Base-by-base conservation (phyloP, 805 yeast species). In the Nadsonia fulvescens region DNA sequence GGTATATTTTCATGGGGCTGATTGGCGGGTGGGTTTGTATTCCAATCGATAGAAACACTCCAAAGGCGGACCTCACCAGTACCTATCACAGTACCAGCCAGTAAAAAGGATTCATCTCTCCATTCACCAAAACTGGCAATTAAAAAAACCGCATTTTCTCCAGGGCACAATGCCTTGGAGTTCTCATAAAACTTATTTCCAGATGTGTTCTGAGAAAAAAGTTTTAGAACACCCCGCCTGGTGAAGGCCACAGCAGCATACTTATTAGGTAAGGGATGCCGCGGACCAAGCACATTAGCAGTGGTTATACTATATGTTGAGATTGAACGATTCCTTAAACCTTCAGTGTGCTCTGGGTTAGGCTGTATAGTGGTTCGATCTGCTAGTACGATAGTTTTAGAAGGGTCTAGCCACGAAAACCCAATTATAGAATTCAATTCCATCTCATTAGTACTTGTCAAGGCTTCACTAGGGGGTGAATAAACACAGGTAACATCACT, bases 401-500 rank as follows among this genome's bases (percentile, higher is more conserved):
- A 79, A n/a, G 65, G 52, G 22, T 66, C 67, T 14, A 81, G 56
- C 93, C 93, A 81, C 37, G 64, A 63, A 44, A 73, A 61, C 0
- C 71, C 66, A 8, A 65, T 55, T 5, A 58, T 39, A 31, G 39
- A 39, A 23, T 30, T 47, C 31, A 30, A 45, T 34, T 33, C 49
- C 17, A 28, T 32, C 7, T n/a, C n/a, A n/a, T n/a, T n/a, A n/a
- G 33, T 37, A 4, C 34, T 36, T 8, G 25, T 27, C 17, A 27
- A 14, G 9, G 21, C 29, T 23, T 27, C 29, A n/a, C 22, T 14
- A 6, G 29, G 29, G 14, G 29, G 29, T n/a, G 21, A 22, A 4
- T 25, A n/a, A 11, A 27, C 12, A 8, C 19, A 20, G 13, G 16
- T 21, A 17, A 27, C 18, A 8, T n/a, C 28, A 4, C 33, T 30